Evolutionary conservation across 2,329 filamentous ascomycete species (phyloP), one percentile per base, ranked within the genome.

Genomic region (Periconia sp.): DNA sequence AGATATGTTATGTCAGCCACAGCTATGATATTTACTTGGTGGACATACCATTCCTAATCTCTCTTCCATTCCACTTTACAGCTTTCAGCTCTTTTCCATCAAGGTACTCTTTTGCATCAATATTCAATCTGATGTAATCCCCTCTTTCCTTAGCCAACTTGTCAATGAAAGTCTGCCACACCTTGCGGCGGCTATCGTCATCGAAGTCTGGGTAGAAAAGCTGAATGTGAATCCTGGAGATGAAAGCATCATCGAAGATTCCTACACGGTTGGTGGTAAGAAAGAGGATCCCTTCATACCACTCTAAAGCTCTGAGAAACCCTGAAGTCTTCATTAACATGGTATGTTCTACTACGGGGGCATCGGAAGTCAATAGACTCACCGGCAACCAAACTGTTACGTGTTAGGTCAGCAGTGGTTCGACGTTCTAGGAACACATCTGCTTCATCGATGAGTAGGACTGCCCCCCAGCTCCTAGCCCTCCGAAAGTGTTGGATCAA

Each of bases 201-300:
- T 33, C 33, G 15, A 67, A 52, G 5, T 54, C 42, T 1, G 50
- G 45, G 26, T 95, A 95, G 19, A 86, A 80, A 7, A 95, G 72
- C 0, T 88, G 87, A 47, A 95, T 83, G 66, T 95, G 89, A 51
- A 94, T 94, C 17, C 90, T 83, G 4, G 85, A 89, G 61, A 92
- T 87, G 75, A 95, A 95, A 0, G 90, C 90, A 49, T 92, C 88
- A 57, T 95, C 90, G 59, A 95, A 94, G 0, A 87, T 89, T 23
- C 40, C 46, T 1, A 60, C 40, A 5, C 54, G 28, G 26, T 60
- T 58, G 1, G 58, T 56, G 0, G 69, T 73, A 13, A 74, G 50
- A 38, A 74, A 72, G 1, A 74, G 42, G 19, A 73, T 66, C 1
- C 69, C 71, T 18, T 70, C 54, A 38, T 68, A 74, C 41, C 68